Conservation (phyloP, 345 rosid genomes). For the Rhodamnia argentea region DNA sequence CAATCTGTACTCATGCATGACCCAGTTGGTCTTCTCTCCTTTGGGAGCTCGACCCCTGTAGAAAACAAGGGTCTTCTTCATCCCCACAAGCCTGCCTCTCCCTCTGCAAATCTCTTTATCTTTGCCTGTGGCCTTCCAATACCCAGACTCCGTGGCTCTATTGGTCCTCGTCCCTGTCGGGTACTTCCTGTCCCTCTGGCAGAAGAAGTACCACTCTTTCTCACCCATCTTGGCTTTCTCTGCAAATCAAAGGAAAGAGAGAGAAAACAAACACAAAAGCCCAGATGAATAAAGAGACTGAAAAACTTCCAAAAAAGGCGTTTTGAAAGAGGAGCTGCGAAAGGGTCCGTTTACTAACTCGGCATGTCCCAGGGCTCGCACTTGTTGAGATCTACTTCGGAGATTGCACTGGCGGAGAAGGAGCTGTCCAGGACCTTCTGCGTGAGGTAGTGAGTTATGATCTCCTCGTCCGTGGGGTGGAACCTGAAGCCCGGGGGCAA, state of each 20-base stretch:
- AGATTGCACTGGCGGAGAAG: slow-evolving; percentile 50
- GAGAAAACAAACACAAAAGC: background rate
- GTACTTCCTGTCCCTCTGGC: slow-evolving; percentile 83
- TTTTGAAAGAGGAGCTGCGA: background rate
- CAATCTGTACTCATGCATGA: slow-evolving; percentile 90
- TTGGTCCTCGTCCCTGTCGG: slow-evolving; percentile 99
- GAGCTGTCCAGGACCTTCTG: slow-evolving; percentile 38
- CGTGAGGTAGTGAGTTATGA: slow-evolving; percentile 55
- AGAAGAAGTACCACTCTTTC: slow-evolving; percentile 90
- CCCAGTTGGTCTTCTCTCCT: slow-evolving; percentile 96
- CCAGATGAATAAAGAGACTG: background rate
- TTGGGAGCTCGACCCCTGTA: slow-evolving; percentile 93
- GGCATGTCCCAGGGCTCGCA: slow-evolving; percentile 96
- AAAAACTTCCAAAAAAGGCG: background rate
- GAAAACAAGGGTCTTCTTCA: slow-evolving; percentile 99
- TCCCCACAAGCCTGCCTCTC: slow-evolving; percentile 64
- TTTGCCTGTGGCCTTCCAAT: slow-evolving; percentile 98
- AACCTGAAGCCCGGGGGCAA: slow-evolving; percentile 89
- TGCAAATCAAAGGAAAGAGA: slow-evolving; percentile 8
- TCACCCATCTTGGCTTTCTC: slow-evolving; percentile 96
- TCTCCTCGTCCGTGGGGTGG: slow-evolving; percentile 93
- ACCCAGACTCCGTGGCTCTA: slow-evolving; percentile 83
- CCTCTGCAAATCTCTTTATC: slow-evolving; percentile 81
- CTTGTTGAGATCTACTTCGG: slow-evolving; percentile 85
- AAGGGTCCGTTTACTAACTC: slow-evolving; percentile 22